These are phyloP conservation scores for Salix brachista DNA, from an alignment of 345 rosid species.

Conservation along the genomic window DNA sequence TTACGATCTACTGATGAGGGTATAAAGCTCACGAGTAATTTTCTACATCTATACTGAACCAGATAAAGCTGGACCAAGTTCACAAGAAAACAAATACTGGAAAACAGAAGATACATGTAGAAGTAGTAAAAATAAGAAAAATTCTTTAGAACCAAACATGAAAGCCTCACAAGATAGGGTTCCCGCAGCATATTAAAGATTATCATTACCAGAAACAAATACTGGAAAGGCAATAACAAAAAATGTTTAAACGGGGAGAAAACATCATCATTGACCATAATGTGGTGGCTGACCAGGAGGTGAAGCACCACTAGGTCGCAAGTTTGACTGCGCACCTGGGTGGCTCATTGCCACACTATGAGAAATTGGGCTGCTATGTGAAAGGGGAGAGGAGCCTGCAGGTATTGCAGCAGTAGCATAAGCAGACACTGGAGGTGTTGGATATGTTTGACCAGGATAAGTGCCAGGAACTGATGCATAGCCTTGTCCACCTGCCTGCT, in stretches of 20 bases:
- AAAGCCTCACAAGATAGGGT: constrained; percentile 2
- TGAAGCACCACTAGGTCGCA: constrained; percentile 30
- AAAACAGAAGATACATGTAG: neutral
- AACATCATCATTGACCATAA: constrained; percentile 33
- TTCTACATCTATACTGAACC: neutral
- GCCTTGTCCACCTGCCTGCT: constrained; percentile 29
- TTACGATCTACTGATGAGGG: neutral
- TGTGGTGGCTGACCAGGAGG: constrained; percentile 39
- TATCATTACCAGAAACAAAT: constrained; percentile 2
- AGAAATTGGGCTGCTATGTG: constrained; percentile 23
- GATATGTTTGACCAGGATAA: constrained; percentile 34
- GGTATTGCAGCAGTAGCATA: constrained; percentile 31
- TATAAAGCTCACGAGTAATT: neutral
- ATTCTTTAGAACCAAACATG: neutral
- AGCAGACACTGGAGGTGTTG: constrained; percentile 22
- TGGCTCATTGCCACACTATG: constrained; percentile 27
- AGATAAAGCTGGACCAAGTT: neutral
- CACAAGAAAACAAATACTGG: neutral
- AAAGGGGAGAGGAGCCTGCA: constrained; percentile 32
- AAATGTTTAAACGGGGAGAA: neutral
- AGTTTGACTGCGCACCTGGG: constrained; percentile 31
- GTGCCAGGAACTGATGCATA: constrained; percentile 32
- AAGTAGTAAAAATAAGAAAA: neutral
- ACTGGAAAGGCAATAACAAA: neutral
- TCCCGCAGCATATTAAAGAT: neutral